Conservation (phyloP, 352 stramenopile species). For the Phytophthora boehmeriae region DNA sequence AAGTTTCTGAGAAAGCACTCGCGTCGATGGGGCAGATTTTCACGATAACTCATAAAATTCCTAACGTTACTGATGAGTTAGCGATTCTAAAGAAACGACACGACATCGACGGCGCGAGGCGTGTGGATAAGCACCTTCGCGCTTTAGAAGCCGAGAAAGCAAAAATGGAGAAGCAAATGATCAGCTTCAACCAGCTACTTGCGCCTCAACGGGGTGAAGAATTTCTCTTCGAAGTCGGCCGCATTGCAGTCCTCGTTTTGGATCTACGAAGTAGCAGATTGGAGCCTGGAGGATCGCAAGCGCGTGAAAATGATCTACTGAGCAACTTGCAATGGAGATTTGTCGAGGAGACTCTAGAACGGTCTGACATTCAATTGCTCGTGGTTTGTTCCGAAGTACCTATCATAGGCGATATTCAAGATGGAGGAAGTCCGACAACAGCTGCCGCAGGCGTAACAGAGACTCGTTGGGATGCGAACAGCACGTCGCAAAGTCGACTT, state of each 20-base stretch:
- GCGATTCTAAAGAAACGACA: constrained; percentile 68
- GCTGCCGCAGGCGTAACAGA: constrained; percentile 20
- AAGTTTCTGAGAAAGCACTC: constrained; percentile 57
- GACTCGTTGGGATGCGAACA: constrained; percentile 49
- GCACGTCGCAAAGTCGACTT: constrained; percentile 44
- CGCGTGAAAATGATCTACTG: constrained; percentile 56
- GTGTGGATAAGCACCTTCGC: constrained; percentile 63
- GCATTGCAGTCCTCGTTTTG: constrained; percentile 60
- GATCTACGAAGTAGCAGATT: constrained; percentile 65
- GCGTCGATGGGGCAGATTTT: constrained; percentile 53
- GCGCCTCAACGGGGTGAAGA: constrained; percentile 69
- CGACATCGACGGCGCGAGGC: constrained; percentile 65
- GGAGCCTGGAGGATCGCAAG: constrained; percentile 62
- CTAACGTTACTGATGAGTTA: constrained; percentile 39
- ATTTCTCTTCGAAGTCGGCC: constrained; percentile 47
- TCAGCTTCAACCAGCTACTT: constrained; percentile 69
- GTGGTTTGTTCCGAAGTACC: constrained; percentile 62
- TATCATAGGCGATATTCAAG: constrained; percentile 40
- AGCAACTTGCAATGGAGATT: constrained; percentile 69
- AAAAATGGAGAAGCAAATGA: constrained; percentile 54
- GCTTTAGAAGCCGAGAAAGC: constrained; percentile 56
- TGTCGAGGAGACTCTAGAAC: constrained; percentile 50
- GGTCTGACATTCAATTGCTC: constrained; percentile 34
- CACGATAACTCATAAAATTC: constrained; percentile 47
- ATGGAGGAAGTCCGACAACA: background rate